phyloP scores from a whole-genome alignment of 305 asterid genomes.

The Plantago lanceolata region DNA sequence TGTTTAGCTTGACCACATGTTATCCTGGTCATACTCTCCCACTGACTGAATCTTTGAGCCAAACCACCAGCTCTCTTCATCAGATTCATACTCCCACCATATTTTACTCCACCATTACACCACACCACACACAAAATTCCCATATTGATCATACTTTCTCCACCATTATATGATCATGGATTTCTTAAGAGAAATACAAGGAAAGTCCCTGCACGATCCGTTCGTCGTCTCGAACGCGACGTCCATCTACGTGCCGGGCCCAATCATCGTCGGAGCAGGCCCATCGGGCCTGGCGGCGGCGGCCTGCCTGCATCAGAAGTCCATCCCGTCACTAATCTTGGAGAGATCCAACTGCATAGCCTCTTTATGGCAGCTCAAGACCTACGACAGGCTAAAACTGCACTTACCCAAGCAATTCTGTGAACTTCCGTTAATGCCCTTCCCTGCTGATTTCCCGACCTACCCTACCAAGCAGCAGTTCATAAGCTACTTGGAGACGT shows the following conservation, averaged over 20 bases:
- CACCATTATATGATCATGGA: constrained; percentile 37
- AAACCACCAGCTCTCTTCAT: constrained; percentile 4
- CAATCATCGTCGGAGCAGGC: constrained; percentile 90
- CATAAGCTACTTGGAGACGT: constrained; percentile 44
- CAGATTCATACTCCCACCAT: constrained; percentile 10
- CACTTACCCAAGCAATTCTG: constrained; percentile 85
- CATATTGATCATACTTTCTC: too few species aligned
- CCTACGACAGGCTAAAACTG: constrained; percentile 74
- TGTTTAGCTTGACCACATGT: constrained; percentile 27
- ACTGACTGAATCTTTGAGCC: constrained; percentile 21
- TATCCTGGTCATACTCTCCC: constrained; percentile 24
- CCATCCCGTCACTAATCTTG: constrained; percentile 48
- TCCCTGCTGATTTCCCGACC: constrained; percentile 63
- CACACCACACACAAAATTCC: too few species aligned
- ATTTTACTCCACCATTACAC: neutral
- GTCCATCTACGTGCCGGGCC: constrained; percentile 46
- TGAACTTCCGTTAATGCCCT: constrained; percentile 75
- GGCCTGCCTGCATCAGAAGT: constrained; percentile 51
- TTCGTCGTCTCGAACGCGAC: constrained; percentile 16
- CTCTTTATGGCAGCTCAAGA: constrained; percentile 74
- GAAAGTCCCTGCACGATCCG: constrained; percentile 58
- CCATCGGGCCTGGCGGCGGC: constrained; percentile 89
- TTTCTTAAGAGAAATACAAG: constrained; percentile 46
- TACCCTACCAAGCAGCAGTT: constrained; percentile 85
- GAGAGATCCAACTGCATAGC: constrained; percentile 83